phyloP scores from a whole-genome alignment of 257 asterid genomes.

The Primulina eburnea region DNA sequence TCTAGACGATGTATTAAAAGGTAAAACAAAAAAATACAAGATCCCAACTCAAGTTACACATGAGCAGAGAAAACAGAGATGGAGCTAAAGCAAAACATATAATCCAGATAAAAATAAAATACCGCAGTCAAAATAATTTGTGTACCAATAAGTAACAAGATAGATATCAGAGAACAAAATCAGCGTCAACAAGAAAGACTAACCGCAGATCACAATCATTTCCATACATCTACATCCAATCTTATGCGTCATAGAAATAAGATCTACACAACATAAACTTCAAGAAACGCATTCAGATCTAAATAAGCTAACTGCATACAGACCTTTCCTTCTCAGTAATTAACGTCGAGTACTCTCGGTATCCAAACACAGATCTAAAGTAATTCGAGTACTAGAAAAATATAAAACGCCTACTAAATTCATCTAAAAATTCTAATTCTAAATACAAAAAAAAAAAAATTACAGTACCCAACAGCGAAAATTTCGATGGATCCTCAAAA shows the following conservation, averaged over 20 bases:
- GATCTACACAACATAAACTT: constrained; percentile 17
- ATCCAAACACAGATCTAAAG: constrained; percentile 22
- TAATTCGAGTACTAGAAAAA: constrained; percentile 2
- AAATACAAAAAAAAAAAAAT: not conserved
- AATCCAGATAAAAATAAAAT: not conserved
- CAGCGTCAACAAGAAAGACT: not conserved
- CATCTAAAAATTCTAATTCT: not conserved
- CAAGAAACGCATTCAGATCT: constrained; percentile 9
- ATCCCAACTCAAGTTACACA: too few relatives aligned
- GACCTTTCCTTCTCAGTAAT: constrained; percentile 15
- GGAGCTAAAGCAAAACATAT: not conserved
- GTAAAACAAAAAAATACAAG: too few relatives aligned
- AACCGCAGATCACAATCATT: not conserved
- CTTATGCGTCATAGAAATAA: not conserved
- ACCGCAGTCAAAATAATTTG: not conserved
- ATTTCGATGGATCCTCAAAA: constrained; percentile 26
- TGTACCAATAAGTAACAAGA: not conserved
- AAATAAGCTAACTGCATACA: constrained; percentile 15
- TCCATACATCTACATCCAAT: not conserved
- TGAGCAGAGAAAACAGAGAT: not conserved
- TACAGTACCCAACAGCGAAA: constrained; percentile 23
- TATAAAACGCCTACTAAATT: not conserved
- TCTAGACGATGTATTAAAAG: not conserved
- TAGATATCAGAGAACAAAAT: not conserved
- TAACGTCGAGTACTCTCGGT: constrained; percentile 1